A percentile compares a stretch with the other conserved stretches of the same genome.
Evolutionary conservation across 306 rosid genomes (phyloP).

Genomic region (Ceratonia siliqua): DNA sequence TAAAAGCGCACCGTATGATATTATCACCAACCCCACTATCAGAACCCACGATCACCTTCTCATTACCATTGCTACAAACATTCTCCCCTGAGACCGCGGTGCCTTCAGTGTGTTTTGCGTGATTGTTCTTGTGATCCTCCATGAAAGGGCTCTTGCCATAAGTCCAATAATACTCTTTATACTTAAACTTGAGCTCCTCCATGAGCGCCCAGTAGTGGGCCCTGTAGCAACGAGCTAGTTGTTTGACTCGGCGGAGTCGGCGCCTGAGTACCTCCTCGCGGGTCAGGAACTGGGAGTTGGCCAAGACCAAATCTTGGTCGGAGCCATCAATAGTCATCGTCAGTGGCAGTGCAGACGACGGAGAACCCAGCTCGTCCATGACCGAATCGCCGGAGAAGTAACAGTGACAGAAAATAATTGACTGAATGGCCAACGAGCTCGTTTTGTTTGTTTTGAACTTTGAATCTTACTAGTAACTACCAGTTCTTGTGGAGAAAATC

Average conservation of each 20-base stretch:
- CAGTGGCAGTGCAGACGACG: neutral
- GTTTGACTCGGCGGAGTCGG: constrained; percentile 39
- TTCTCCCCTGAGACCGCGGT: constrained; percentile 21
- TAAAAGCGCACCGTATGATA: constrained; percentile 34
- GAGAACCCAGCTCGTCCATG: constrained; percentile 28
- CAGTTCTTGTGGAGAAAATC: neutral
- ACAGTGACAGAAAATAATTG: neutral
- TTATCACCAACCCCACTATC: constrained; percentile 39
- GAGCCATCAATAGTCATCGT: constrained; percentile 7
- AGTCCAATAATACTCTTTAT: constrained; percentile 62
- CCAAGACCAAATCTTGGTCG: constrained; percentile 19
- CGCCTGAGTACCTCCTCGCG: constrained; percentile 40
- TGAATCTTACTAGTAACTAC: neutral
- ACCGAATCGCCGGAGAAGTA: neutral
- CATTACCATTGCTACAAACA: constrained; percentile 23
- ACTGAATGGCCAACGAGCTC: neutral
- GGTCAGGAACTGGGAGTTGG: constrained; percentile 21
- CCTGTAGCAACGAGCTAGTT: constrained; percentile 35
- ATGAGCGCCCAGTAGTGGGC: constrained; percentile 62
- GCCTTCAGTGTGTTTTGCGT: constrained; percentile 2
- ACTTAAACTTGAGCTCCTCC: constrained; percentile 59
- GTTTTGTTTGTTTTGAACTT: neutral
- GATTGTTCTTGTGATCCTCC: constrained; percentile 36
- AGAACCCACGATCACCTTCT: constrained; percentile 14
- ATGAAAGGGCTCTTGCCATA: constrained; percentile 67